Percentiles rank a stretch among this genome's conserved stretches.
Evolutionary conservation across 495 filamentous ascomycete species (phyloP).

Genomic region (Cercophora newfieldiana): DNA sequence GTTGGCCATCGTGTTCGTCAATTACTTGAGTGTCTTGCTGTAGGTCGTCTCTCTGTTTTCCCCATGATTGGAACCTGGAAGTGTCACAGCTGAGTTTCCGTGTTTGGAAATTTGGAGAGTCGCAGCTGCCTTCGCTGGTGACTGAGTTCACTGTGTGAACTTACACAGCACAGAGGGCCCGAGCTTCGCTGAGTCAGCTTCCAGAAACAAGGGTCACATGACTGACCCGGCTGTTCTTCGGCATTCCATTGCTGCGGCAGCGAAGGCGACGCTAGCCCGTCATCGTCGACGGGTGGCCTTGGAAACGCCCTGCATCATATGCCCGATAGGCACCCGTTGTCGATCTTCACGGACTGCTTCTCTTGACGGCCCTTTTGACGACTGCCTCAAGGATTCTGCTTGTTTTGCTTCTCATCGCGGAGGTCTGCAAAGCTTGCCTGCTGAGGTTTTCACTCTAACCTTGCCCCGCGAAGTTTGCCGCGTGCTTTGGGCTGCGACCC

Average conservation of each 20-base stretch:
- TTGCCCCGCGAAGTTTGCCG: slow-evolving; percentile 14
- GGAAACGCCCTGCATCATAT: slow-evolving; percentile 29
- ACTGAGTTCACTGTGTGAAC: neutral
- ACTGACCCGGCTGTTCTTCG: slow-evolving; percentile 22
- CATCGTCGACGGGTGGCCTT: slow-evolving; percentile 14
- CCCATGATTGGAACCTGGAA: neutral
- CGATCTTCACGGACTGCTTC: slow-evolving; percentile 1
- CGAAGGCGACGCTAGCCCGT: slow-evolving; percentile 4
- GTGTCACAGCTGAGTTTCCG: neutral
- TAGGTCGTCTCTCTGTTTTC: neutral
- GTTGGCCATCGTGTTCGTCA: slow-evolving; percentile 48
- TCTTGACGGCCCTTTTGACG: slow-evolving; percentile 11
- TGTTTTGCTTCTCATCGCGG: neutral
- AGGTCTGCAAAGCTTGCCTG: neutral
- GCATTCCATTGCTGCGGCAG: slow-evolving; percentile 7
- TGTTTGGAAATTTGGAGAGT: neutral
- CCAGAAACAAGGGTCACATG: slow-evolving; percentile 25
- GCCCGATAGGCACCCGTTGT: slow-evolving; percentile 29
- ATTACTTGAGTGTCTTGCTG: neutral
- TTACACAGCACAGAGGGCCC: neutral
- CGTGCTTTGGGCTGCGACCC: slow-evolving; percentile 28
- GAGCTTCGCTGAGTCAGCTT: slow-evolving; percentile 3
- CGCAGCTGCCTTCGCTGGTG: neutral
- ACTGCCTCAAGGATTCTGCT: neutral
- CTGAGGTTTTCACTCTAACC: neutral